A percentile compares a stretch with the other conserved stretches of the same genome.
These are phyloP conservation scores for Lycium ferocissimum DNA, from an alignment of 257 asterid genomes.

Conservation along the genomic window DNA sequence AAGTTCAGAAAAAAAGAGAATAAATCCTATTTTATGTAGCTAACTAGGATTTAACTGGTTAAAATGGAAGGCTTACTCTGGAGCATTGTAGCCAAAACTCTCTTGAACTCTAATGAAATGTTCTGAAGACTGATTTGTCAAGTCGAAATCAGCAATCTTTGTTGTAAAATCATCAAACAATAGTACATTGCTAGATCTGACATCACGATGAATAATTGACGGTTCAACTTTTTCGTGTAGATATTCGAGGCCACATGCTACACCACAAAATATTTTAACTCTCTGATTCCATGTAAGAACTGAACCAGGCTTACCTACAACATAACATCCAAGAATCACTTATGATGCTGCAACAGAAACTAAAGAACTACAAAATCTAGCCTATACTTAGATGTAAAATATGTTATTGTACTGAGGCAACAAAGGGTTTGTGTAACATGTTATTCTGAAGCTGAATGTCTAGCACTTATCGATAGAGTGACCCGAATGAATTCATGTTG, in stretches of 20 bases:
- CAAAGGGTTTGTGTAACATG: too few species aligned
- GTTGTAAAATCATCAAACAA: conserved; percentile 75
- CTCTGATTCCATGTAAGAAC: conserved; percentile 76
- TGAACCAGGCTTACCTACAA: conserved; percentile 74
- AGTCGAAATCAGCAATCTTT: conserved; percentile 76
- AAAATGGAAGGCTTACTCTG: conserved; percentile 59
- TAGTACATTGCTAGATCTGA: conserved; percentile 86
- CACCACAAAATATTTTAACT: conserved; percentile 82
- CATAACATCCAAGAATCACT: not conserved
- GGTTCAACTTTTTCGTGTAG: conserved; percentile 85
- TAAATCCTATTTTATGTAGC: not conserved
- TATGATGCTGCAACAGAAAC: not conserved
- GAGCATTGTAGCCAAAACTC: conserved; percentile 78
- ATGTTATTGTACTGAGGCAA: not conserved
- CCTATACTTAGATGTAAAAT: too few species aligned
- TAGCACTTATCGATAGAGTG: too few species aligned
- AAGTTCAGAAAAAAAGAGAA: not conserved
- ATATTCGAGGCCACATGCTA: conserved; percentile 82
- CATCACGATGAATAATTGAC: conserved; percentile 75
- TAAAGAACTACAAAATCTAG: not conserved
- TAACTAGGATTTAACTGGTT: not conserved
- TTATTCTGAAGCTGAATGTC: too few species aligned
- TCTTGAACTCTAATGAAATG: conserved; percentile 72
- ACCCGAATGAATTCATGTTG: not conserved
- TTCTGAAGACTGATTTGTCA: conserved; percentile 81